Evolutionary conservation across 176 grass and related monocot genomes (phyloP), one percentile per base, ranked within the genome.

Genomic region (Dactylis glomerata): DNA sequence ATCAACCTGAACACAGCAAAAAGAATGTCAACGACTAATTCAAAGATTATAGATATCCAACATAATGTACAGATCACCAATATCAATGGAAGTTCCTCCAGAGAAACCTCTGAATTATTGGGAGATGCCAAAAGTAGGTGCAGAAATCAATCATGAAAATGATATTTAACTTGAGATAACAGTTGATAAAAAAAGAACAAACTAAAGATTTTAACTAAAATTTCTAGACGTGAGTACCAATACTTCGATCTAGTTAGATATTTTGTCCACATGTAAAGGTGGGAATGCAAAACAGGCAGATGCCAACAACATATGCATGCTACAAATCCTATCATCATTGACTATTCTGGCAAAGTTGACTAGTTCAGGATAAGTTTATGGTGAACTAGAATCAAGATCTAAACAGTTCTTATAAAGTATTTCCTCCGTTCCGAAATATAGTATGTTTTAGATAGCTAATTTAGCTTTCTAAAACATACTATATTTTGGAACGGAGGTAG

Each of bases 1-100:
- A 91, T 99, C 97, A 89, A 99, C 97, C 97, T 99, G 80, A 85
- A 86, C 82, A 76, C 47, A 88, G 59, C 20, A 69, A 76, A 54
- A 56, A 61, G 22, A 70, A 65, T 47, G n/a, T 85, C 49, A 89
- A 68, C 7, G 58, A 46, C 30, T 17, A 20, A 81, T 38, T 20
- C 26, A 26, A 64, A 32, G 70, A 84, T 80, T 10, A 79, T 54
- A 52, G 34, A 75, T 64, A 65, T 84, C 72, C 5, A 44, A 66
- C 13, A 50, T 70, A 61, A 78, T 23, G 19, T 56, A 41, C 37
- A 78, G 40, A 32, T 32, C 10, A 44, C 24, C 12, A 31, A 56
- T 45, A 69, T 57, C 36, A 44, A 38, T 27, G 23, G 23, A 19
- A 70, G 27, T 59, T 76, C n/a, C 58, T 23, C 40, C 22, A 30